Evolutionary conservation across 345 rosid genomes (phyloP), one percentile per base, ranked within the genome.

Genomic region (Lepidium sativum): DNA sequence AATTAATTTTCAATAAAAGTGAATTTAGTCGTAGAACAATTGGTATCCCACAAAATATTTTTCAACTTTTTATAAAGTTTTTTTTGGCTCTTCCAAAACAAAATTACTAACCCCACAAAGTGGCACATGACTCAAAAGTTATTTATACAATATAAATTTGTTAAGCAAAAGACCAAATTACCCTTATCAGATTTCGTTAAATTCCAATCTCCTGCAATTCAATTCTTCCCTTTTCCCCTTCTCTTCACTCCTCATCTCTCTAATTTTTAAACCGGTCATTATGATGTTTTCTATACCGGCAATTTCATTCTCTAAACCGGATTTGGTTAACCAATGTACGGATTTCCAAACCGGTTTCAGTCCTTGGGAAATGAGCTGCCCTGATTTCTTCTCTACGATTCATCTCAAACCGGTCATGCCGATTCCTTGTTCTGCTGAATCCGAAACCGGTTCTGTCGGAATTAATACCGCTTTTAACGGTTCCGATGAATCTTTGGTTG

Each of bases 141-240:
- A 25, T 55, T 55, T 17, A 47, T 63, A 71, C 38, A 9, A 63
- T 71, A 44, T 63, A 45, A 45, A 11, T 54, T 20, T 20, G 21
- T 20, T 20, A n/a, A n/a, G n/a, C 21, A 21, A 21, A 2, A 2
- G 4, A 25, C 77, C 10, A 57, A 63, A 75, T 35, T 69, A 45
- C 77, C 78, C 85, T 13, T 57, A 8, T 1, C 33, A 8, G 1
- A 8, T 49, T 74, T 9, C 83, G 63, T 60, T 91, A 91, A 86
- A 86, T 88, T 79, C 43, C 71, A 60, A 51, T n/a, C 81, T 68
- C 84, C 79, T 16, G 60, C 64, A 66, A 79, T 74, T 74, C 96
- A 77, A 54, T 81, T 83, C 92, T 85, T 88, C 96, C 96, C 95
- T 91, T 79, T 86, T 86, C 79, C 75, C 68, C 81, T 87, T 71